Base-by-base conservation (phyloP, 257 asterid species). In the Solanum acaule region DNA sequence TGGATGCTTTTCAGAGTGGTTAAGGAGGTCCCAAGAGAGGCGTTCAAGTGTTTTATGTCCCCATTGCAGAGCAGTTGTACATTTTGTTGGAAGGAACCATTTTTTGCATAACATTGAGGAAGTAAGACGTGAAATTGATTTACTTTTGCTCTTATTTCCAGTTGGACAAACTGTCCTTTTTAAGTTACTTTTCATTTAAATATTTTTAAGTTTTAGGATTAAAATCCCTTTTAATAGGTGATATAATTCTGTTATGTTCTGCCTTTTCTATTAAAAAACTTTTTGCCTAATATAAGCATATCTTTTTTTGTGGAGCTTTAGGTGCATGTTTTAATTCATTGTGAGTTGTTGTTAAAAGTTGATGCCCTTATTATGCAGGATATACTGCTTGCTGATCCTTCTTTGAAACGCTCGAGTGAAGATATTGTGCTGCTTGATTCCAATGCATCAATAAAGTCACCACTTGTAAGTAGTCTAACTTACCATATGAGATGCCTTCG, bases 1-100 rank as follows among this genome's bases (percentile, higher is more conserved):
- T 76, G 99, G 99, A 31, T 97, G 99, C 92, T 97, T 97, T 93
- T 97, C 99, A 76, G 99, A 97, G 95, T 97, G 99, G 99, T 92
- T 97, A 75, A 96, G 94, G 94, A 93, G 96, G 93, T 95, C 96
- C 87, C 98, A 94, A 90, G 90, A 90, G 89, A 97, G 91, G 90
- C 94, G 88, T 90, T 88, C 98, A 86, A 90, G 88, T 63, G 94
- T 96, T 89, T 87, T 92, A 90, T 97, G 99, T 87, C 99, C 99
- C 89, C 98, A 97, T 72, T 97, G 99, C 88, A 94, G 99, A 93
- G 97, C 96, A 82, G 97, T 91, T 79, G 98, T 96, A 67, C 98
- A 95, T 68, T 96, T 95, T 94, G 99, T 96, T 87, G 99, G 95
- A 90, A 93, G 98, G 90, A 97, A 97, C 91, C 99, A 95, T 91